Conservation (phyloP, 768 basidiomycete species). For the Collybia sp. region DNA sequence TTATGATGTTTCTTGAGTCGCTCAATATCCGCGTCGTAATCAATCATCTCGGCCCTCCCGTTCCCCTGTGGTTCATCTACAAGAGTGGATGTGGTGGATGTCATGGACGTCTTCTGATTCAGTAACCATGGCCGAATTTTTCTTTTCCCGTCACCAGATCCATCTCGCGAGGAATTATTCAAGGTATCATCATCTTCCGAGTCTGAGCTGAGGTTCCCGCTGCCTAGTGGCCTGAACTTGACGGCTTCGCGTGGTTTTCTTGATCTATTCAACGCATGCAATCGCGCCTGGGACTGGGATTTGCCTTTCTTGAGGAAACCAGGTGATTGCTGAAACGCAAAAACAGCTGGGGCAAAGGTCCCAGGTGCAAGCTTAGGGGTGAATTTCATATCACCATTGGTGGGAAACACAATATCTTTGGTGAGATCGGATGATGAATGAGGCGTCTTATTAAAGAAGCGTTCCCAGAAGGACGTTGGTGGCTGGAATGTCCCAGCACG, state of each 20-base stretch:
- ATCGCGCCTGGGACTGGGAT: constrained; percentile 11
- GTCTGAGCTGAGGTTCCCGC: constrained; percentile 21
- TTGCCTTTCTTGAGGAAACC: constrained; percentile 13
- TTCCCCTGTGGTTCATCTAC: constrained; percentile 6
- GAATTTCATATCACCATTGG: background rate
- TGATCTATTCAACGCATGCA: constrained; percentile 6
- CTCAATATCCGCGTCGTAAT: constrained; percentile 3
- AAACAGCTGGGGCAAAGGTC: constrained; percentile 5
- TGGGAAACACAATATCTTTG: no score
- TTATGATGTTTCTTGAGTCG: constrained; percentile 7
- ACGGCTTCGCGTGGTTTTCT: constrained; percentile 20
- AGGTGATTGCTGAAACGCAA: background rate
- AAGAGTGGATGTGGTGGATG: constrained; percentile 12
- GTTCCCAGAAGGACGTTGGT: constrained; percentile 48
- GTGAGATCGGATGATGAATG: background rate
- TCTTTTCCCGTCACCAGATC: constrained; percentile 3
- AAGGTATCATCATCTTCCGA: constrained; percentile 24
- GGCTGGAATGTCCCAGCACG: constrained; percentile 59
- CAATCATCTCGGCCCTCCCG: background rate
- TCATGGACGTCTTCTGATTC: constrained; percentile 13
- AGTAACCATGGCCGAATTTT: constrained; percentile 9
- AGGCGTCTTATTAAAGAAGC: constrained; percentile 18
- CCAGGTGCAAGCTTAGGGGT: background rate
- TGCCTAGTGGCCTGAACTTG: constrained; percentile 20
- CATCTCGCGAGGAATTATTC: no score